Evolutionary conservation across 805 yeast genomes (phyloP), one percentile per base, ranked within the genome.

Genomic region (Candida insectalens): DNA sequence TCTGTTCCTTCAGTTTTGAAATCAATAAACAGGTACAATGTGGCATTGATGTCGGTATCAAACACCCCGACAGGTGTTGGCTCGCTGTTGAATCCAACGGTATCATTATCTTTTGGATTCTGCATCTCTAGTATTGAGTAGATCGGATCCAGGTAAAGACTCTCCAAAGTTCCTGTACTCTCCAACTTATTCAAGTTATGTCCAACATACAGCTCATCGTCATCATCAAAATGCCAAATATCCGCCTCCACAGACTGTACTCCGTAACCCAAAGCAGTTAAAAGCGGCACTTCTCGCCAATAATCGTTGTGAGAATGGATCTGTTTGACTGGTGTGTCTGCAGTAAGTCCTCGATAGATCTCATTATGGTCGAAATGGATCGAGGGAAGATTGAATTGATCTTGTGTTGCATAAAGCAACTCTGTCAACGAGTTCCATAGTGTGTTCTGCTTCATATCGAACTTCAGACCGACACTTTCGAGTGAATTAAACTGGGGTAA

Each of bases 11-110:
- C 69, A 2, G 74, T 63, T 46, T 77, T 77, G 44, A 77, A 61
- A 51, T 82, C 89, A 44, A 81, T 61, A 57, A 76, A 74, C 20
- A 81, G 56, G 49, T 68, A 74, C 14, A 77, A 52, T 2, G 83
- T 71, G n/a, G 62, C 54, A 33, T 58, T 63, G 0, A 71, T 67
- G 23, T 67, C 63, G 31, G 72, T 63, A 36, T 60, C 58, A 31
- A 50, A 51, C 9, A 51, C 54, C 13, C 53, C 55, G n/a, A 42
- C 38, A 8, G 42, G 30, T 5, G 16, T 20, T 15, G 37, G 36
- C 5, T 29, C 32, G 5, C 38, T 39, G 14, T 36, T 36, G n/a
- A 25, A 28, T 19, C 8, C 19, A 1, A 14, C 28, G 12, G 29
- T 9, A 19, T 23, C 33, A 3, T 13, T 19, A 10, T 17, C 32